Percentiles rank a stretch among this genome's conserved stretches.
phyloP scores from a whole-genome alignment of 164 flowering plant genomes.

The Euptelea pleiosperma region DNA sequence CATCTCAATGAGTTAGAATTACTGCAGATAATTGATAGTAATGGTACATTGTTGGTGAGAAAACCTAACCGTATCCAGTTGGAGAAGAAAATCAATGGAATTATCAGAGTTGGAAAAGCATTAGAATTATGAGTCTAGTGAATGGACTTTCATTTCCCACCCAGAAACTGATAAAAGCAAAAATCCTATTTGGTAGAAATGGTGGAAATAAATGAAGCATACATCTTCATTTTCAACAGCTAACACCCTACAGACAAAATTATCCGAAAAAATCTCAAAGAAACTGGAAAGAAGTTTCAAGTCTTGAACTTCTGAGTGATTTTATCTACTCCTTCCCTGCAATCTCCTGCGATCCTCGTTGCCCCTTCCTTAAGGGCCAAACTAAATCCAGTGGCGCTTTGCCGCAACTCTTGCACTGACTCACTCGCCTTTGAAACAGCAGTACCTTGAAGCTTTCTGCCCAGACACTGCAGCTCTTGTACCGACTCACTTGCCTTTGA shows the following conservation, averaged over 20 bases:
- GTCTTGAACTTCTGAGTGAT: slow-evolving; percentile 79
- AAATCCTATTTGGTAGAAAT: too few relatives aligned
- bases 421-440: slow-evolving; percentile 34
- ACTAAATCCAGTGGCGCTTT: slow-evolving; percentile 29
- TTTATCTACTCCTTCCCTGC: slow-evolving; percentile 76
- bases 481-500: slow-evolving; percentile 36
- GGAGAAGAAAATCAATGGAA: too few relatives aligned
- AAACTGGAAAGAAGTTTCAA: slow-evolving; percentile 17
- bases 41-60: too few relatives aligned
- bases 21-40: too few relatives aligned
- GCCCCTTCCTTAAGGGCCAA: slow-evolving; percentile 47
- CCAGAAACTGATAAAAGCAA: too few relatives aligned
- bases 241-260: not conserved
- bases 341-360: slow-evolving; percentile 67
- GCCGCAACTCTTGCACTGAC: slow-evolving; percentile 45
- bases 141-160: too few relatives aligned
- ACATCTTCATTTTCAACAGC: not conserved
- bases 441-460: too few relatives aligned
- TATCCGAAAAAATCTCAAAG: not conserved
- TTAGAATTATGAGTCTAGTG: too few relatives aligned
- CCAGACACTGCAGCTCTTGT: slow-evolving; percentile 44
- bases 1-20: too few relatives aligned
- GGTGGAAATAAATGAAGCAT: not conserved
- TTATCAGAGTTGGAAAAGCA: too few relatives aligned
- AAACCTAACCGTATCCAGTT: too few relatives aligned